These are phyloP conservation scores for Lasiodiplodia theobromae DNA, from an alignment of 2,329 filamentous ascomycete genomes.

Conservation along the genomic window DNA sequence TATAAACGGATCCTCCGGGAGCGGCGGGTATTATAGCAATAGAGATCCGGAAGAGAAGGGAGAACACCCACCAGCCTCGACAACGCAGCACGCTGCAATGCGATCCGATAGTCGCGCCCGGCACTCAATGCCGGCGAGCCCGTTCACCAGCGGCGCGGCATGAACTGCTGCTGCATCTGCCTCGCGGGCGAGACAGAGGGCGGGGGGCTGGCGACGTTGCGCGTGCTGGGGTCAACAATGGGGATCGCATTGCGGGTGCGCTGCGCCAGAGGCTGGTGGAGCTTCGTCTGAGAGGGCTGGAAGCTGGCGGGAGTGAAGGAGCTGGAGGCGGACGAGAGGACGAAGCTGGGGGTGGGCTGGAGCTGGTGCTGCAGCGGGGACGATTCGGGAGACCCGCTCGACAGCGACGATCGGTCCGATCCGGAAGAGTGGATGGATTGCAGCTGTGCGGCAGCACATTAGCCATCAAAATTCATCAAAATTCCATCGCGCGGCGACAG, in stretches of 20 bases:
- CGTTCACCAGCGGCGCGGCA: slow-evolving; percentile 57
- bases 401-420: slow-evolving; percentile 93
- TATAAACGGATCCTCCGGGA: slow-evolving; percentile 50
- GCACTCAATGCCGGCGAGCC: slow-evolving; percentile 35
- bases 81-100: slow-evolving; percentile 48
- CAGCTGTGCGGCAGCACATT: slow-evolving; percentile 62
- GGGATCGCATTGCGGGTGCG: slow-evolving; percentile 94
- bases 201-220: slow-evolving; percentile 88
- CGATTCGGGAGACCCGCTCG: slow-evolving; percentile 89
- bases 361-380: slow-evolving; percentile 88
- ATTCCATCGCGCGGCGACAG: neutral
- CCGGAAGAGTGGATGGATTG: slow-evolving; percentile 88
- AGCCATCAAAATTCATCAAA: slow-evolving; percentile 29
- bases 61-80: slow-evolving; percentile 48
- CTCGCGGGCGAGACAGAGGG: slow-evolving; percentile 71
- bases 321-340: slow-evolving; percentile 70
- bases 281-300: slow-evolving; percentile 71
- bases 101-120: slow-evolving; percentile 36
- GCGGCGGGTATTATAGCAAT: slow-evolving; percentile 35
- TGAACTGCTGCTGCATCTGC: slow-evolving; percentile 65
- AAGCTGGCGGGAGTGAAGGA: slow-evolving; percentile 66
- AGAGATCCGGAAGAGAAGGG: slow-evolving; percentile 31
- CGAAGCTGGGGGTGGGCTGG: slow-evolving; percentile 72
- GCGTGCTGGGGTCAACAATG: slow-evolving; percentile 94
- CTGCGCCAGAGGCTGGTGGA: slow-evolving; percentile 89